A percentile compares a stretch with the other conserved stretches of the same genome.
These are phyloP conservation scores for Phytophthora sojae DNA, from an alignment of 352 stramenopile genomes.

Conservation along the genomic window DNA sequence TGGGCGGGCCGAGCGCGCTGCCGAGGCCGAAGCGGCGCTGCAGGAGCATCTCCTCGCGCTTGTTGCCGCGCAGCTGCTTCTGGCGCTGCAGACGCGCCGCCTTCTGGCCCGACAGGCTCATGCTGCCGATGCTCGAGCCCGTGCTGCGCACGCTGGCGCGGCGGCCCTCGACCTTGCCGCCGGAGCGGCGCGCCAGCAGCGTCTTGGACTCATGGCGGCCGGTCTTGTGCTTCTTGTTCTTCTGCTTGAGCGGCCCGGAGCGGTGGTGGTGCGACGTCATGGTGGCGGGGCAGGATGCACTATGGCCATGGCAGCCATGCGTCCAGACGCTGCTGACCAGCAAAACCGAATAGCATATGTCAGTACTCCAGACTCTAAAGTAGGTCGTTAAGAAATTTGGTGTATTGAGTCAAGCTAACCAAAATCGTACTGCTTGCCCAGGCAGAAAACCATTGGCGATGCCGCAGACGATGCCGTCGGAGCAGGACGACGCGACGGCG, in stretches of 20 bases:
- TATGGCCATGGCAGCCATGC: neutral
- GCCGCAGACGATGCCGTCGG: neutral
- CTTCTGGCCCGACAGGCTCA: slow-evolving; percentile 76
- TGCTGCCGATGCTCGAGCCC: slow-evolving; percentile 49
- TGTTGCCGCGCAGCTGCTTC: slow-evolving; percentile 86
- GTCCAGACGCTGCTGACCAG: slow-evolving; percentile 26
- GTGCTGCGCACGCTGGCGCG: slow-evolving; percentile 50
- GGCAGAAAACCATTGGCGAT: slow-evolving; percentile 32
- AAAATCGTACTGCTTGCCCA: too few relatives aligned
- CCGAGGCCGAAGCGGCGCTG: slow-evolving; percentile 85
- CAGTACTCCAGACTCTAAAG: too few relatives aligned
- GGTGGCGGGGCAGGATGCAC: slow-evolving; percentile 24
- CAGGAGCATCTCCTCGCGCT: slow-evolving; percentile 86
- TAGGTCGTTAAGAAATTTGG: too few relatives aligned
- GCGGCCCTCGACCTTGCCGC: slow-evolving; percentile 79
- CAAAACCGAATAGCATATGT: neutral
- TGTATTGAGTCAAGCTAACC: too few relatives aligned
- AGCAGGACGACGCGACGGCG: slow-evolving; percentile 35
- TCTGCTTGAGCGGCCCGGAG: slow-evolving; percentile 90
- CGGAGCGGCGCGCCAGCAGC: slow-evolving; percentile 64
- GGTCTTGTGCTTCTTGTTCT: slow-evolving; percentile 94
- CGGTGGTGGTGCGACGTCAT: slow-evolving; percentile 89
- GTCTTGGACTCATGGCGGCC: slow-evolving; percentile 88
- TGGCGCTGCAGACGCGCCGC: slow-evolving; percentile 78
- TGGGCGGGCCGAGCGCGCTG: slow-evolving; percentile 73